Evolutionary conservation across 2,329 filamentous ascomycete genomes (phyloP).

Genomic region (Spiromastix sp.): DNA sequence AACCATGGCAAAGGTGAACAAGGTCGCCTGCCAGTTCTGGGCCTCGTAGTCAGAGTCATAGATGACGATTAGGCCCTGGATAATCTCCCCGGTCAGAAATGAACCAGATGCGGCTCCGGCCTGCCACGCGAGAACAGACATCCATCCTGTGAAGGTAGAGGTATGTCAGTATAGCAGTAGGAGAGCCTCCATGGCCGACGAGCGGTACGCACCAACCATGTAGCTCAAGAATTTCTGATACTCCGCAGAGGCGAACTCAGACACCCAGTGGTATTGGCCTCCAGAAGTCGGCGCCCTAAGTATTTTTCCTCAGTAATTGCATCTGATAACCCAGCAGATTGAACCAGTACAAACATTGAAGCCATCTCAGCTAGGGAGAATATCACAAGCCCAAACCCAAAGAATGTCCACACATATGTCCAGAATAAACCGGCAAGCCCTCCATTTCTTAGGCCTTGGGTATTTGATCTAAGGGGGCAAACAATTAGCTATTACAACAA

Average conservation of each 20-base stretch:
- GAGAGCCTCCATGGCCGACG: too few species aligned
- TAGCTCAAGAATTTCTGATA: conserved; percentile 47
- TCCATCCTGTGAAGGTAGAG: conserved; percentile 17
- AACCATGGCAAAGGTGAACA: conserved; percentile 18
- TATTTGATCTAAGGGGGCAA: conserved; percentile 13
- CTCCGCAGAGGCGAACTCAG: conserved; percentile 39
- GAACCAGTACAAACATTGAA: conserved; percentile 27
- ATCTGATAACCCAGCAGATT: too few species aligned
- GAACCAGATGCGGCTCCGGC: conserved; percentile 17
- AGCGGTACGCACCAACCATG: conserved; percentile 36
- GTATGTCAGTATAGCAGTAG: conserved; percentile 31
- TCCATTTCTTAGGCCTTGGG: conserved; percentile 14
- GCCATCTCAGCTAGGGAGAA: conserved; percentile 54
- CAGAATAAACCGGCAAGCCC: conserved; percentile 18
- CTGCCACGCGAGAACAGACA: conserved; percentile 23
- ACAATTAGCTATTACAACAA: conserved; percentile 4
- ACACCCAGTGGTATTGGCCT: conserved; percentile 51
- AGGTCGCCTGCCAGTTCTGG: conserved; percentile 21
- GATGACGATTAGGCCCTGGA: conserved; percentile 24
- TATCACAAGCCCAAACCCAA: conserved; percentile 57
- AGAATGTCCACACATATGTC: conserved; percentile 38
- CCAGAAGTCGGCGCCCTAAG: conserved; percentile 44
- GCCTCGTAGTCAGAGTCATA: conserved; percentile 19
- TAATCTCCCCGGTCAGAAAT: conserved; percentile 22
- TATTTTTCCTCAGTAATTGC: too few species aligned